Evolutionary conservation across 768 basidiomycete genomes (phyloP), one percentile per base, ranked within the genome.

Genomic region (Pleurotus tuber-regium): DNA sequence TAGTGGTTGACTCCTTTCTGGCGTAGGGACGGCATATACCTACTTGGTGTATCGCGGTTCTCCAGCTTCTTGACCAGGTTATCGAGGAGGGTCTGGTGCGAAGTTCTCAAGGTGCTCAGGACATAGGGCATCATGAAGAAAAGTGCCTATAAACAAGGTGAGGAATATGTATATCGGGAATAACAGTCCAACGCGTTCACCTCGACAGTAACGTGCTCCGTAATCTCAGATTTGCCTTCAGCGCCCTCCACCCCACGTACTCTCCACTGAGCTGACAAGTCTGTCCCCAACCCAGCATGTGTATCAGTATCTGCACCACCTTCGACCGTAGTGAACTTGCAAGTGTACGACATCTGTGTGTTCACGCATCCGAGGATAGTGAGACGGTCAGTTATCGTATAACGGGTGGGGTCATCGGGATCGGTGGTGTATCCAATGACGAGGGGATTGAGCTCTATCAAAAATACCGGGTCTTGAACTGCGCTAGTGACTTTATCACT

Each of bases 91-190:
- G 52, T 51, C 6, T 46, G 24, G 52, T 71, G 71, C n/a, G 67
- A 58, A 10, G 56, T 59, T 38, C 50, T 58, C 55, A 71, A 61
- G 7, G 66, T 66, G 28, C 58, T 52, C 2, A 61, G 40, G 41
- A 74, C 66, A 46, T 63, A 73, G 1, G 71, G 71, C 46, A 70
- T 57, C 19, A 73, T 53, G 39, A 72, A 53, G 53, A 63, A 69
- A 28, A 70, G 53, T 5, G 58, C 62, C 73, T 73, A 43, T 8
- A 29, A 9, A 44, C 36, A 48, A 19, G 29, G 18, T 24, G 71
- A 2, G 69, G 71, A 48, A 70, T 18, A 73, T 50, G 29, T 71
- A 51, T 51, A 63, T 67, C 30, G 69, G 51, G 4, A 57, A 61
- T 71, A 70, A 42, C 10, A 31, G 4, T 26, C 41, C 31, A 41